phyloP scores from a whole-genome alignment of 1,284 basidiomycete species.

The Ustilago nuda region DNA sequence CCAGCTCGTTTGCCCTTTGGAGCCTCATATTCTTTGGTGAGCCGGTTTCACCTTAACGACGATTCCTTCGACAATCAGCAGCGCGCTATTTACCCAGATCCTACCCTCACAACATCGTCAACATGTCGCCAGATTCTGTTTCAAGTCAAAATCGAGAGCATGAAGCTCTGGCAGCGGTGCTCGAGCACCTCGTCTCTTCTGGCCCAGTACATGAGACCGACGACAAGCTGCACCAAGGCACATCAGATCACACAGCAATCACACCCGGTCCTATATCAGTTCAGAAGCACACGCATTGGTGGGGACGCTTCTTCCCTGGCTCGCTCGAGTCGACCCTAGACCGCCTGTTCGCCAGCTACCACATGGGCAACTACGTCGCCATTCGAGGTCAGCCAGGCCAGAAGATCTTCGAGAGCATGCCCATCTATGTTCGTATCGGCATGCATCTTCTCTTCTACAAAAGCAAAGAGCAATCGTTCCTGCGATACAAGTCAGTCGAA shows the following conservation, averaged over 20 bases:
- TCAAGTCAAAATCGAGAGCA: slow-evolving; percentile 27
- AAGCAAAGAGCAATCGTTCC: slow-evolving; percentile 92
- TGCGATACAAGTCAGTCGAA: slow-evolving; percentile 91
- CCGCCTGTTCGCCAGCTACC: slow-evolving; percentile 49
- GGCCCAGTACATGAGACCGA: slow-evolving; percentile 35
- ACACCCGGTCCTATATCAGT: slow-evolving; percentile 39
- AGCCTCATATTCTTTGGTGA: neutral
- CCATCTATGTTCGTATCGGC: slow-evolving; percentile 91
- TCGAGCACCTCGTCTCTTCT: slow-evolving; percentile 46
- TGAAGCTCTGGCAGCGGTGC: slow-evolving; percentile 39
- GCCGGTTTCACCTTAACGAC: too few species aligned
- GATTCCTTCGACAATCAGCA: too few species aligned
- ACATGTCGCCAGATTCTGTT: slow-evolving; percentile 7
- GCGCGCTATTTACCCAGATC: too few species aligned
- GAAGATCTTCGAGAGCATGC: slow-evolving; percentile 73
- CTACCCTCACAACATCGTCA: neutral
- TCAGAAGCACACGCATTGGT: slow-evolving; percentile 40
- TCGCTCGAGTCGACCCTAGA: slow-evolving; percentile 43
- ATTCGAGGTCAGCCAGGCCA: slow-evolving; percentile 49
- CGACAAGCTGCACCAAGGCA: slow-evolving; percentile 21
- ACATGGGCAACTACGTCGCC: slow-evolving; percentile 63
- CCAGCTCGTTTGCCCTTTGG: neutral
- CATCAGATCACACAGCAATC: slow-evolving; percentile 35
- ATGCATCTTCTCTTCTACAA: slow-evolving; percentile 91
- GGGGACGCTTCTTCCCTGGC: slow-evolving; percentile 48